Conservation (phyloP, 2,329 filamentous ascomycete genomes). For the Fusarium sp. region DNA sequence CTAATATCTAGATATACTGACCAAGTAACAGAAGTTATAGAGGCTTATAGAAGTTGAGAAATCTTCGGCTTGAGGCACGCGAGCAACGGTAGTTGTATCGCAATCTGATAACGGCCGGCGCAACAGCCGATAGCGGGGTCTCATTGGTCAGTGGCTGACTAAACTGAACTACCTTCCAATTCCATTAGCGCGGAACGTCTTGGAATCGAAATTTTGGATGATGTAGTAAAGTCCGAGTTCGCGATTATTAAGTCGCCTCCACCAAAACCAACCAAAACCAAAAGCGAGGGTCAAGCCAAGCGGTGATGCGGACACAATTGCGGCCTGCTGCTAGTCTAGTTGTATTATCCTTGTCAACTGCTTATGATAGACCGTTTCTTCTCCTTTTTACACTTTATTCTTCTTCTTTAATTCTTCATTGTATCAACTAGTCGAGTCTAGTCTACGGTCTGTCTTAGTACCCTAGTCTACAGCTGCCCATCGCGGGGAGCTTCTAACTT, state of each 20-base stretch:
- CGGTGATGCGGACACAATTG: constrained; percentile 47
- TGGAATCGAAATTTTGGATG: constrained; percentile 44
- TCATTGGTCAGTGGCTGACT: constrained; percentile 15
- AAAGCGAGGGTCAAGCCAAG: constrained; percentile 7
- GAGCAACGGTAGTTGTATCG: constrained; percentile 32
- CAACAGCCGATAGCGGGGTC: constrained; percentile 25
- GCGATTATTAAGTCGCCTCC: constrained; percentile 47
- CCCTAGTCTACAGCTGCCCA: constrained; percentile 26
- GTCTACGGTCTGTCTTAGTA: neutral
- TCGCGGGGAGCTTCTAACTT: constrained; percentile 38
- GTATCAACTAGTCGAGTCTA: neutral
- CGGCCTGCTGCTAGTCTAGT: constrained; percentile 21
- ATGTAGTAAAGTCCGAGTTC: constrained; percentile 45
- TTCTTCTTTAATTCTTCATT: constrained; percentile 27
- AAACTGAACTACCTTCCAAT: neutral
- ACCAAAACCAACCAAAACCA: constrained; percentile 20
- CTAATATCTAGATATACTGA: neutral
- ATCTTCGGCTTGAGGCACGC: constrained; percentile 1
- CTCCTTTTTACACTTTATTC: constrained; percentile 8
- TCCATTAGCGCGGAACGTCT: constrained; percentile 5
- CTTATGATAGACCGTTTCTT: constrained; percentile 14
- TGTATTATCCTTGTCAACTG: constrained; percentile 10
- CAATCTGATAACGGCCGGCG: constrained; percentile 31
- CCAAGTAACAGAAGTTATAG: neutral
- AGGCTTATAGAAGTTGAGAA: neutral